Conservation (phyloP, 495 filamentous ascomycete genomes). For the Annulohypoxylon bovei region DNA sequence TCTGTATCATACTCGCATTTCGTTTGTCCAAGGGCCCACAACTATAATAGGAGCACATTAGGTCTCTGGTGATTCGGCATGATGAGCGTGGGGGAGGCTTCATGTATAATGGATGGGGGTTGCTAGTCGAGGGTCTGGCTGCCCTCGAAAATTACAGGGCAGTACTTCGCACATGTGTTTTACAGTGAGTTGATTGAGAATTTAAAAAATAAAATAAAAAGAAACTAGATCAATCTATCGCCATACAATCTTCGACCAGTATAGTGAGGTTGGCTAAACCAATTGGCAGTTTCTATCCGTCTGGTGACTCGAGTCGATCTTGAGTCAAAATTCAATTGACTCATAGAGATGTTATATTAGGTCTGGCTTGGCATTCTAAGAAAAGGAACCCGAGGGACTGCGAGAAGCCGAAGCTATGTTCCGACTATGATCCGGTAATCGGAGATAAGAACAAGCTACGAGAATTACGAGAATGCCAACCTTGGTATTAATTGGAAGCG, state of each 20-base stretch:
- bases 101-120: conserved; percentile 29
- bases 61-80: conserved; percentile 13
- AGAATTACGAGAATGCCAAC: not conserved
- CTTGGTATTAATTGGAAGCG: conserved; percentile 1
- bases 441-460: conserved; percentile 19
- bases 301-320: not conserved
- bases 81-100: conserved; percentile 4
- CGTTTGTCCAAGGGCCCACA: conserved; percentile 1
- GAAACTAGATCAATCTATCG: conserved; percentile 1
- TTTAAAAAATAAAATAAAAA: not conserved
- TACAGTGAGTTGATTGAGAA: conserved; percentile 6
- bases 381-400: not conserved
- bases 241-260: not conserved
- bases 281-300: not conserved
- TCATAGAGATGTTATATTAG: not conserved
- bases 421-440: conserved; percentile 15
- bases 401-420: conserved; percentile 3
- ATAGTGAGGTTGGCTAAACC: not conserved
- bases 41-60: conserved; percentile 26
- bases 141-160: conserved; percentile 8
- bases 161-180: conserved; percentile 11
- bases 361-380: not conserved
- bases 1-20: conserved; percentile 33
- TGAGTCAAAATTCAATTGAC: conserved; percentile 1
- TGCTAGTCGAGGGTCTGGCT: not conserved